These are phyloP conservation scores for Taphrina pruni DNA, from an alignment of 1,139 yeast species.

Conservation along the genomic window DNA sequence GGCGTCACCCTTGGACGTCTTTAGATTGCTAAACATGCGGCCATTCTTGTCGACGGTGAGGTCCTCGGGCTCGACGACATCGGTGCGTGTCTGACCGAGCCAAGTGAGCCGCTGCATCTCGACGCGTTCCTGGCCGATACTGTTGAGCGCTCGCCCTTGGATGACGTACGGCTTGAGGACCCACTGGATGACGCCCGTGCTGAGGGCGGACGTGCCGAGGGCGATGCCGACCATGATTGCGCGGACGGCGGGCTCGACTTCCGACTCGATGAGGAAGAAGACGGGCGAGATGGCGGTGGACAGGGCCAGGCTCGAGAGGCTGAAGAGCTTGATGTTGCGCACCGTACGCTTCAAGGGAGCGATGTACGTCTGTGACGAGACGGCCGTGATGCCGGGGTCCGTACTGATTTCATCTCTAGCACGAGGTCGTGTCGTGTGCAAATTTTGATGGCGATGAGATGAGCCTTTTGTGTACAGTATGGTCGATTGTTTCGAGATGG, in stretches of 20 bases:
- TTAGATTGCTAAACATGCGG: constrained; percentile 40
- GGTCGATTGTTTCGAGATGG: neutral
- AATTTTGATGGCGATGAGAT: neutral
- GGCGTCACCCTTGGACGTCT: constrained; percentile 25
- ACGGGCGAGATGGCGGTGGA: constrained; percentile 39
- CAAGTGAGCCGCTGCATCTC: constrained; percentile 29
- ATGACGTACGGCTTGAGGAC: constrained; percentile 39
- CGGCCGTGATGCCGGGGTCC: constrained; percentile 36
- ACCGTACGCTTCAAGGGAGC: constrained; percentile 34
- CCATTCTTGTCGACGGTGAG: constrained; percentile 34
- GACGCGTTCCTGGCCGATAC: constrained; percentile 14
- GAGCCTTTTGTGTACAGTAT: neutral
- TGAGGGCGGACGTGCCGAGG: constrained; percentile 63
- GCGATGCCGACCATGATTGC: constrained; percentile 41
- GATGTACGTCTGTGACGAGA: constrained; percentile 15
- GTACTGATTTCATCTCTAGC: constrained; percentile 3
- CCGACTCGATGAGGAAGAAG: constrained; percentile 36
- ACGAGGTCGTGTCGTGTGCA: neutral
- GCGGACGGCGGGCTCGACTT: constrained; percentile 27
- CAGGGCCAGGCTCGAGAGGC: constrained; percentile 33
- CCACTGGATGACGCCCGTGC: constrained; percentile 76
- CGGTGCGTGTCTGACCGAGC: constrained; percentile 20
- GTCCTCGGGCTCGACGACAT: constrained; percentile 10
- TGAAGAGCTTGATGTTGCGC: constrained; percentile 36
- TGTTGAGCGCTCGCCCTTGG: constrained; percentile 22